Evolutionary conservation across 2,329 filamentous ascomycete genomes (phyloP).

Genomic region (Chaetothyriales sp.): DNA sequence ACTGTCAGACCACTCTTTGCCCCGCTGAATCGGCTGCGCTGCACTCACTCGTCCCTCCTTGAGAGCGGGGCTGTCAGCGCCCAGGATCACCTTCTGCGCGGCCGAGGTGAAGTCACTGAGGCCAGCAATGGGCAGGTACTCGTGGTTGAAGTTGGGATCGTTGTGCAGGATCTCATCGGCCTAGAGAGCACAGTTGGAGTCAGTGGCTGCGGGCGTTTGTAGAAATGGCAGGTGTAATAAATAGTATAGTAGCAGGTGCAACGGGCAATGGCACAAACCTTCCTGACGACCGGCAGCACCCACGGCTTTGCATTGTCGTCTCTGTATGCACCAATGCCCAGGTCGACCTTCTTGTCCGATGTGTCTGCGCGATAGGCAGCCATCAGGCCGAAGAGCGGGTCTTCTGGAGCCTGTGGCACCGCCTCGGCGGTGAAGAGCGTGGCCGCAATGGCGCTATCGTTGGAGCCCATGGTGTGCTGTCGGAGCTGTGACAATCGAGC

Average conservation of each 20-base stretch:
- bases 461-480: slow-evolving; percentile 36
- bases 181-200: slow-evolving; percentile 31
- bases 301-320: slow-evolving; percentile 93
- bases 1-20: neutral
- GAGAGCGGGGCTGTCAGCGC: slow-evolving; percentile 63
- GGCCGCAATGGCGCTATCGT: slow-evolving; percentile 26
- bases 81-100: slow-evolving; percentile 79
- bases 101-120: slow-evolving; percentile 72
- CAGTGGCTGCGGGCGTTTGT: neutral
- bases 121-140: slow-evolving; percentile 94
- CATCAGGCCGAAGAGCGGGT: slow-evolving; percentile 87
- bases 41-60: slow-evolving; percentile 56
- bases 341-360: slow-evolving; percentile 67
- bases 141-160: slow-evolving; percentile 86
- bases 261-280: slow-evolving; percentile 40
- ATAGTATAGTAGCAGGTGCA: no score
- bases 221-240: no score
- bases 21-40: neutral
- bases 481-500: slow-evolving; percentile 46
- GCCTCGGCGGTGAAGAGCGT: slow-evolving; percentile 60
- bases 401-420: slow-evolving; percentile 83
- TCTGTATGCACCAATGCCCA: slow-evolving; percentile 89
- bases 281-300: slow-evolving; percentile 90
- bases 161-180: slow-evolving; percentile 78
- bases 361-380: slow-evolving; percentile 71